Percentiles rank a stretch among this genome's conserved stretches.
Conservation (phyloP, 768 basidiomycete genomes). For the Leccinum sublutescens region DNA sequence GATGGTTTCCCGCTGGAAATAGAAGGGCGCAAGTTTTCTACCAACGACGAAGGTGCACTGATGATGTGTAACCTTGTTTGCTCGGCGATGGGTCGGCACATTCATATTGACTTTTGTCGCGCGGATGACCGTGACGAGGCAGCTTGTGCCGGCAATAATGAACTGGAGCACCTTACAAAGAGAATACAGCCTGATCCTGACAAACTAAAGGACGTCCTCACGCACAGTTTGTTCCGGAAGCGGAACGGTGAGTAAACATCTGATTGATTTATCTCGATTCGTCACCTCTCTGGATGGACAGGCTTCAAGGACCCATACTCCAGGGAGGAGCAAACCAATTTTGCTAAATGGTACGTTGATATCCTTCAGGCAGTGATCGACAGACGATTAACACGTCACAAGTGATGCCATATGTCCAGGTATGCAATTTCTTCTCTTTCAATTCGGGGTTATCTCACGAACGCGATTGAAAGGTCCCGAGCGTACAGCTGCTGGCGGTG, state of each 20-base stretch:
- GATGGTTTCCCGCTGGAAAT: conserved; percentile 51
- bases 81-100: conserved; percentile 53
- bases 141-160: conserved; percentile 39
- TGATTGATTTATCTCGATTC: not conserved
- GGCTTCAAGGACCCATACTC: conserved; percentile 67
- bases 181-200: conserved; percentile 46
- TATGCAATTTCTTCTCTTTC: conserved; percentile 11
- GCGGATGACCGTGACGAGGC: conserved; percentile 27
- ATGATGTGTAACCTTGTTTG: conserved; percentile 64
- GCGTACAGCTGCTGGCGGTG: conserved; percentile 39
- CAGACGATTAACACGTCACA: not conserved
- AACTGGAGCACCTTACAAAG: conserved; percentile 45
- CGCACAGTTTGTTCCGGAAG: conserved; percentile 56
- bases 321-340: conserved; percentile 51
- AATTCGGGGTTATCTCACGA: not conserved
- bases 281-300: conserved; percentile 13
- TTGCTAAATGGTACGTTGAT: conserved; percentile 47
- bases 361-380: not conserved
- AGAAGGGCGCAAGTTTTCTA: conserved; percentile 52
- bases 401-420: conserved; percentile 55
- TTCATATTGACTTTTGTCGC: conserved; percentile 57
- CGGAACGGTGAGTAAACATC: conserved; percentile 43
- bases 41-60: conserved; percentile 56
- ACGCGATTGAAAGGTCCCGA: conserved; percentile 43
- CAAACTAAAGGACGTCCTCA: conserved; percentile 50